Evolutionary conservation across 768 basidiomycete species (phyloP).

Genomic region (Cubamyces sp.): DNA sequence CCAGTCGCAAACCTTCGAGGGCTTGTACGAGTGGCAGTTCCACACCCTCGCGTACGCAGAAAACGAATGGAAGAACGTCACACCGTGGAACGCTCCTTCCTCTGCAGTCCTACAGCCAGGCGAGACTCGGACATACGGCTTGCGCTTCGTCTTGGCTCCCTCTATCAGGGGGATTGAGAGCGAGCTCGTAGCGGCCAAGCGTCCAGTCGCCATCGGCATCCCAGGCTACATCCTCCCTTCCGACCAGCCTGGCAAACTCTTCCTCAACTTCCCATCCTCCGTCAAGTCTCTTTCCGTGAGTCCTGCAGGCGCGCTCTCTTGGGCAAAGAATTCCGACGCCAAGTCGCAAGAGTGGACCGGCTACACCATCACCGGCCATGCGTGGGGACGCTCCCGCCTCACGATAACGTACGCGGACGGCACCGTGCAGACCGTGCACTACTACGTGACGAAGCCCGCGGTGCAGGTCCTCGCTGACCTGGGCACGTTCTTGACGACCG

Average conservation of each 20-base stretch:
- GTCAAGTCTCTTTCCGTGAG: conserved; percentile 48
- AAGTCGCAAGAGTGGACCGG: conserved; percentile 48
- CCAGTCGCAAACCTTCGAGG: conserved; percentile 64
- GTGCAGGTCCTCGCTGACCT: conserved; percentile 50
- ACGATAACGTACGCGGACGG: conserved; percentile 56
- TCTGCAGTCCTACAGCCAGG: conserved; percentile 50
- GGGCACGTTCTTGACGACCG: conserved; percentile 56
- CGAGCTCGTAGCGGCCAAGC: conserved; percentile 44
- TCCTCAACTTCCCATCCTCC: conserved; percentile 48
- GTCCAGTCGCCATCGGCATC: conserved; percentile 54
- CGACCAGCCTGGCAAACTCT: conserved; percentile 54
- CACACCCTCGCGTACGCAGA: conserved; percentile 60
- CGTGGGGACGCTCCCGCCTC: conserved; percentile 54
- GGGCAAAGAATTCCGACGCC: conserved; percentile 49
- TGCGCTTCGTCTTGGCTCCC: conserved; percentile 53
- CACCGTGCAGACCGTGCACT: conserved; percentile 55
- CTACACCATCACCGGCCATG: conserved; percentile 47
- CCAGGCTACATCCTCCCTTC: conserved; percentile 57
- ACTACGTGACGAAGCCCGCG: conserved; percentile 52
- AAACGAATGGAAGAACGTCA: conserved; percentile 55
- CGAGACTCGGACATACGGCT: conserved; percentile 54
- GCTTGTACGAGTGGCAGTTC: conserved; percentile 62
- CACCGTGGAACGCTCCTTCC: conserved; percentile 59
- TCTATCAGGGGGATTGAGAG: conserved; percentile 55
- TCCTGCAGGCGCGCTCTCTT: conserved; percentile 51